Conservation (phyloP, 2,329 filamentous ascomycete genomes). For the Aspergillus melleus region DNA sequence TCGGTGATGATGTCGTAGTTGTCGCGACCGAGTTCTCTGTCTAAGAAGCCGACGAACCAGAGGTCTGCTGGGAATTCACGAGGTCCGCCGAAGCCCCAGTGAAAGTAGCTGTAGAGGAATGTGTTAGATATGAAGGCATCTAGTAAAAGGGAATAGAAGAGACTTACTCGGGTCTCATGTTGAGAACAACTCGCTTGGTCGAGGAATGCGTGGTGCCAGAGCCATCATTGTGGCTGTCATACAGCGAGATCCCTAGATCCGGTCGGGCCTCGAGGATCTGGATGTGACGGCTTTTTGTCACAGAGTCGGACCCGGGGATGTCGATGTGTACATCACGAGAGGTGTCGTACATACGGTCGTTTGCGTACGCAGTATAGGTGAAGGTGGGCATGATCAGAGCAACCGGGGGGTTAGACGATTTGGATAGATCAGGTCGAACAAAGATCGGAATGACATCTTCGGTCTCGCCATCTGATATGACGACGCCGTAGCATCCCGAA, state of each 20-base stretch:
- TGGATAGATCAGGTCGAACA: conserved; percentile 25
- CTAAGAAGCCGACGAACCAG: conserved; percentile 36
- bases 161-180: conserved; percentile 32
- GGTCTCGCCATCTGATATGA: conserved; percentile 11
- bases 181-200: conserved; percentile 38
- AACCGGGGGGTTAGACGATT: conserved; percentile 18
- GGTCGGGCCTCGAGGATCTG: conserved; percentile 28
- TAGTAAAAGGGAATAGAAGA: background rate
- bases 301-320: conserved; percentile 18
- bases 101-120: conserved; percentile 24
- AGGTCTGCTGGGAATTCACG: conserved; percentile 39
- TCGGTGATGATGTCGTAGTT: conserved; percentile 41
- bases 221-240: conserved; percentile 41
- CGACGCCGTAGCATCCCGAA: conserved; percentile 25
- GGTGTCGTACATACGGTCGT: conserved; percentile 39
- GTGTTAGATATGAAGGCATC: background rate
- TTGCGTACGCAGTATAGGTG: conserved; percentile 42
- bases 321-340: conserved; percentile 24
- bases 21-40: conserved; percentile 26
- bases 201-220: conserved; percentile 35
- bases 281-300: conserved; percentile 4
- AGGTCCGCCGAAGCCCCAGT: conserved; percentile 38
- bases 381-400: conserved; percentile 37
- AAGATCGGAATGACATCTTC: conserved; percentile 36
- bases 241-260: conserved; percentile 41